Base-by-base conservation (phyloP, 1,139 yeast genomes). In the Suhomyces anneliseae region DNA sequence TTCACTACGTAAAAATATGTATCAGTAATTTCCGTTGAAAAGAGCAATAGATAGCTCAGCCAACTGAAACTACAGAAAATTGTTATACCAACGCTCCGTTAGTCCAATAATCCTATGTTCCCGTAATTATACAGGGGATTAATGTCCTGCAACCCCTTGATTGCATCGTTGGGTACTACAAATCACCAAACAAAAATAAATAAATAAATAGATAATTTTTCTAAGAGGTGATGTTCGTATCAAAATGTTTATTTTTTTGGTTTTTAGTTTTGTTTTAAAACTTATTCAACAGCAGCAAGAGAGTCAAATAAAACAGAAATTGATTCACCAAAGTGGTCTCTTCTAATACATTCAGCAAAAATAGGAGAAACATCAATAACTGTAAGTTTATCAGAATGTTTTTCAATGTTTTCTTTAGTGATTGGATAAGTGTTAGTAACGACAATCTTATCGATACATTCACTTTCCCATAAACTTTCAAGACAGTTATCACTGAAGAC, bases 301-400 rank as follows among this genome's bases (percentile, higher is more conserved):
- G 95, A 90, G 66, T 90, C 96, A 65, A 92, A 92, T 58, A 92
- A 74, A 35, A 90, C 96, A 34, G 96, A 87, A 54, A 92, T 92
- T 54, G 95, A 86, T 72, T 92, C 98, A 64, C 98, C 99, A 60
- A 92, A 92, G 67, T 95, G 99, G 66, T 93, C 97, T 73, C 99
- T 87, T 74, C 99, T 84, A 54, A 95, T 93, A 70, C 98, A 93
- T 72, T 95, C 99, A 34, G 99, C 98, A 64, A 95, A 87, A 47
- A 93, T 92, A 27, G 96, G 87, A 46, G 97, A 87, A 42, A 95
- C 95, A 64, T 95, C 99, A 60, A 95, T 93, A 42, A 90, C 87
- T 10, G 84, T 84, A 60, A 95, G 78, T 54, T 63, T 63, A 64
- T 90, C 90, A 49, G 78, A 70, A 52, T 82, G 78, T 43, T 72